Percentiles rank a stretch among this genome's conserved stretches.
phyloP scores from a whole-genome alignment of 352 stramenopile genomes.

The Globisporangium spiculum region DNA sequence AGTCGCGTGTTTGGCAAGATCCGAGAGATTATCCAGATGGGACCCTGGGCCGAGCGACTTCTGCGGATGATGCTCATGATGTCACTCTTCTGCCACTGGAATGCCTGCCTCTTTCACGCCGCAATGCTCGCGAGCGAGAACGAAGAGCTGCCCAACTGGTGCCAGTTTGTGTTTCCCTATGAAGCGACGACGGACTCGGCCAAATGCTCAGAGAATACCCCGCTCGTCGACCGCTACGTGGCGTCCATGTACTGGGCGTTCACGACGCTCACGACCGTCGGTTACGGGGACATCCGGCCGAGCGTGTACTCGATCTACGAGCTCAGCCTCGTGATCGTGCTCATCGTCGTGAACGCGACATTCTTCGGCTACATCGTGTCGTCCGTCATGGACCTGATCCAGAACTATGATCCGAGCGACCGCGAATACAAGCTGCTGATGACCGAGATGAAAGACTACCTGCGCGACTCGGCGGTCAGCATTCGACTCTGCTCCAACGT shows the following conservation, averaged over 20 bases:
- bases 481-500: slow-evolving; percentile 59
- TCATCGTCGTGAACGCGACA: slow-evolving; percentile 79
- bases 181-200: slow-evolving; percentile 11
- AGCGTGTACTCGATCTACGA: slow-evolving; percentile 75
- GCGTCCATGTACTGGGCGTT: slow-evolving; percentile 88
- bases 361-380: slow-evolving; percentile 83
- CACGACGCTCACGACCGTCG: slow-evolving; percentile 89
- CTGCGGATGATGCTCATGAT: slow-evolving; percentile 73
- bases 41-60: slow-evolving; percentile 69
- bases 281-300: slow-evolving; percentile 78
- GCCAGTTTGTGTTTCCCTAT: slow-evolving; percentile 34
- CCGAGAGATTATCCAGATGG: slow-evolving; percentile 70
- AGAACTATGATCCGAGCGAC: slow-evolving; percentile 72
- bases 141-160: slow-evolving; percentile 47
- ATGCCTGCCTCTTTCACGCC: slow-evolving; percentile 77
- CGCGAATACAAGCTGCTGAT: slow-evolving; percentile 73
- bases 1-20: slow-evolving; percentile 80
- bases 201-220: slow-evolving; percentile 39
- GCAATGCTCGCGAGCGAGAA: slow-evolving; percentile 69
- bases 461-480: slow-evolving; percentile 61
- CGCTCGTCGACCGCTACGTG: slow-evolving; percentile 65
- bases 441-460: slow-evolving; percentile 87
- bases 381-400: slow-evolving; percentile 79
- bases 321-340: slow-evolving; percentile 61
- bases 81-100: slow-evolving; percentile 82